Evolutionary conservation across 257 asterid genomes (phyloP).

Genomic region (Solanum verrucosum): DNA sequence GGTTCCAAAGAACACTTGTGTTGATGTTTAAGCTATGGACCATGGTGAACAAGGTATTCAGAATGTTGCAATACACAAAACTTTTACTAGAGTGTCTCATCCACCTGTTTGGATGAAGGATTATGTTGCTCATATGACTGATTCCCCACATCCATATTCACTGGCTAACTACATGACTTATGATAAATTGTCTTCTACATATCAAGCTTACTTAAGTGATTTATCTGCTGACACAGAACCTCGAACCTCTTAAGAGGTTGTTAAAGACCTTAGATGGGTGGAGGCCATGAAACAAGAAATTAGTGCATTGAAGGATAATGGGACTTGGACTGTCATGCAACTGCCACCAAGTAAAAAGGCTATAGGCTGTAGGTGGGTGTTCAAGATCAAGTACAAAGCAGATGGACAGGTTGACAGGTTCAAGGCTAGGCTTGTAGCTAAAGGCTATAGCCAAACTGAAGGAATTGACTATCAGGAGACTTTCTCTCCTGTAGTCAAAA

Average conservation of each 20-base stretch:
- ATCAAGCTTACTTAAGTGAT: neutral
- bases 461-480: no score
- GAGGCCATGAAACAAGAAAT: neutral
- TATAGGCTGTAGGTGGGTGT: no score
- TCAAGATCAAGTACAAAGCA: no score
- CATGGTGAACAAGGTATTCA: neutral
- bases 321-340: no score
- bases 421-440: no score
- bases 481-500: no score
- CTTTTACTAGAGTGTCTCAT: neutral
- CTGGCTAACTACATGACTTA: neutral
- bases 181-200: neutral
- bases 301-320: no score
- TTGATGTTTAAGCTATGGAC: neutral
- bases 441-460: no score
- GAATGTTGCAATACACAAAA: neutral
- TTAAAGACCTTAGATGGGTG: neutral
- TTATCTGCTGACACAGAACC: neutral
- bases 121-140: no score
- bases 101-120: neutral
- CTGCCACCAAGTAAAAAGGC: no score
- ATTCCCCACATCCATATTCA: neutral
- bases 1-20: neutral
- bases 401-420: no score
- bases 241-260: no score